Base-by-base conservation (phyloP, 1,284 basidiomycete genomes). In the Apiotrichum porosum region DNA sequence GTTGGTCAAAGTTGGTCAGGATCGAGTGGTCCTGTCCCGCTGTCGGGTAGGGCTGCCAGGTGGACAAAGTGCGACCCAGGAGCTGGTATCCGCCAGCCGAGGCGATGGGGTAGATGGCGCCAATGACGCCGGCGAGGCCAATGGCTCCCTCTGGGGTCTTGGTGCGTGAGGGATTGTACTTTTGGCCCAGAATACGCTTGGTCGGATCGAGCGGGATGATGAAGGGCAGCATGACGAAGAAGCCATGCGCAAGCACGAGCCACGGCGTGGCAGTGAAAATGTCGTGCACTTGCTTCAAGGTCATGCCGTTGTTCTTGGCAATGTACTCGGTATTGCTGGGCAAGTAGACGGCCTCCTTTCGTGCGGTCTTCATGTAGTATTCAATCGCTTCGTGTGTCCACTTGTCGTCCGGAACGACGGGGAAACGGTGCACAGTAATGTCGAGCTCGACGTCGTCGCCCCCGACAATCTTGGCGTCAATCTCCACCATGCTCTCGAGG, bases 301-400 rank as follows among this genome's bases (percentile, higher is more conserved):
- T 44, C 44, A 37, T 46, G 34, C 57, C 61, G 56, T 83, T 85
- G 41, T 82, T 83, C 31, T 68, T 72, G 0, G 82, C 81, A 2
- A 85, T 73, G 58, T 85, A 85, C 41, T 82, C 78, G 21, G 81
- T 67, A 58, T 85, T 85, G 62, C 79, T 81, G 0, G 83, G 83
- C 0, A 85, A 69, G 62, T 85, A 85, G 3, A 79, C 79, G 0
- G 83, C 83, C 49, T 58, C 57, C 44, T 58, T 56, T 31, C 57
- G 54, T 9, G 51, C 49, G 3, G 56, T 52, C 50, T 56, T 52
- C 54, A 81, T 81, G 63, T 84, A 85, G 43, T 76, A 73, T 39
- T 77, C 62, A 31, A 84, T 69, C 6, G 82, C 80, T n/a, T 81
- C 79, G 12, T 69, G 70, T 38, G 69, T 79, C 79, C 81, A 82